A percentile compares a stretch with the other conserved stretches of the same genome.
These are phyloP conservation scores for Trichoderma gamsii DNA, from an alignment of 495 filamentous ascomycete genomes.

Conservation along the genomic window DNA sequence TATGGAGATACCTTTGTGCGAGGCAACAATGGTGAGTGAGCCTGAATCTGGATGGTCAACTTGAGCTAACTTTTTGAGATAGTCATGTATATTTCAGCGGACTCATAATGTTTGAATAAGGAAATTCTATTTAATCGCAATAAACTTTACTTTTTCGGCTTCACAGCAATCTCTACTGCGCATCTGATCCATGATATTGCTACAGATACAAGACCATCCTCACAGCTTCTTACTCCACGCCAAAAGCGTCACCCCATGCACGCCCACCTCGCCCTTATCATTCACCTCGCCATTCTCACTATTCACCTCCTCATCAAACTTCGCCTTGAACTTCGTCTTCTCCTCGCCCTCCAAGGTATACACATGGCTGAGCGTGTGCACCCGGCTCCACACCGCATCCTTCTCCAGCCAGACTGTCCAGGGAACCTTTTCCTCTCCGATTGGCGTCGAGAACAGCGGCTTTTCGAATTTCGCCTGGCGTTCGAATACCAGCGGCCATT, in stretches of 20 bases:
- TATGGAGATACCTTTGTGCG: conserved; percentile 96
- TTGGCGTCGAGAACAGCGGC: conserved; percentile 46
- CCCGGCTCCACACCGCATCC: conserved; percentile 50
- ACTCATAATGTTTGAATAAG: conserved; percentile 29
- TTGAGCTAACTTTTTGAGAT: conserved; percentile 12
- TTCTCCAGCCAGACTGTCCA: conserved; percentile 45
- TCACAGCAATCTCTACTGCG: not conserved
- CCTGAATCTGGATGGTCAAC: conserved; percentile 15
- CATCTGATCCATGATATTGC: not conserved
- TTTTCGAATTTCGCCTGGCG: conserved; percentile 36
- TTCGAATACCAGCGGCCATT: conserved; percentile 50
- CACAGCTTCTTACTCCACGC: conserved; percentile 46
- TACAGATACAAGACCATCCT: not conserved
- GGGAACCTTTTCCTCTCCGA: conserved; percentile 28
- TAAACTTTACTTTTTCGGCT: not conserved
- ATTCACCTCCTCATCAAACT: conserved; percentile 39
- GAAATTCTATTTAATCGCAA: not conserved
- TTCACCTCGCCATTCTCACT: conserved; percentile 41
- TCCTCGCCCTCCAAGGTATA: conserved; percentile 45
- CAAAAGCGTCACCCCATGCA: conserved; percentile 49
- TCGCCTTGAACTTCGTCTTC: conserved; percentile 38
- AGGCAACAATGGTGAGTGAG: conserved; percentile 88
- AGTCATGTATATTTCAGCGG: conserved; percentile 77
- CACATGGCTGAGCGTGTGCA: conserved; percentile 56
- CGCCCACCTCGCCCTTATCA: conserved; percentile 46